Base-by-base conservation (phyloP, 2,329 filamentous ascomycete species). In the Diaporthe sp. region DNA sequence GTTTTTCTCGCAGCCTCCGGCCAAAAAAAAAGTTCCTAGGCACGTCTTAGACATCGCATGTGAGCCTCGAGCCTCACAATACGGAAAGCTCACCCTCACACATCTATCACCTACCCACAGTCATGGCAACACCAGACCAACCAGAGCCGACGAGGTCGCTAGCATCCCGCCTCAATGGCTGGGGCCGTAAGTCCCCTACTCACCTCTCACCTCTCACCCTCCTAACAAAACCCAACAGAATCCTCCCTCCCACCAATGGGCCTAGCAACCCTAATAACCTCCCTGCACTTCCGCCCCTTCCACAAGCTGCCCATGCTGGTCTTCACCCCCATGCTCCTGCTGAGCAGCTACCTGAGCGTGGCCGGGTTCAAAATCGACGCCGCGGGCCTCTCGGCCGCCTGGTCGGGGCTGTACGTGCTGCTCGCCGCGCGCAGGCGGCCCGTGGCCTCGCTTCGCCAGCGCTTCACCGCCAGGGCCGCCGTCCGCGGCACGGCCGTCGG, bases 271-370 rank as follows among this genome's bases (percentile, higher is more conserved):
- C 86, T 92, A 55, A 85, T 91, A 75, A 87, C 88, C 15, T 86
- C 89, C 49, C 87, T 91, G 22, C 90, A 92, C 84, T 85, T 84
- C 59, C 88, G 89, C 3, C 90, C 90, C 46, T 81, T 89, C 67
- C 88, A 88, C 78, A 78, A 84, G 17, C 82, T 90, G 4, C 88
- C 89, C 49, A 85, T 91, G 79, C 73, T 77, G 9, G 79, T 86
- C 69, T 86, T 89, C 80, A 82, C 85, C n/a, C 88, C 88, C 34
- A 84, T 89, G 37, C 86, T 91, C 44, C 82, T 90, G 74, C 90
- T 91, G 82, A 85, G 87, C 72, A 88, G 86, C 80, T 92, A 92
- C 83, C 86, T 91, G 79, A 91, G 90, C 81, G 86, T 92, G 9
- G 88, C 89, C 28, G 90, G 90, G 75, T 91, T 89, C 83, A 87